Conservation (phyloP, 768 basidiomycete species). For the Suillus clintonianus region DNA sequence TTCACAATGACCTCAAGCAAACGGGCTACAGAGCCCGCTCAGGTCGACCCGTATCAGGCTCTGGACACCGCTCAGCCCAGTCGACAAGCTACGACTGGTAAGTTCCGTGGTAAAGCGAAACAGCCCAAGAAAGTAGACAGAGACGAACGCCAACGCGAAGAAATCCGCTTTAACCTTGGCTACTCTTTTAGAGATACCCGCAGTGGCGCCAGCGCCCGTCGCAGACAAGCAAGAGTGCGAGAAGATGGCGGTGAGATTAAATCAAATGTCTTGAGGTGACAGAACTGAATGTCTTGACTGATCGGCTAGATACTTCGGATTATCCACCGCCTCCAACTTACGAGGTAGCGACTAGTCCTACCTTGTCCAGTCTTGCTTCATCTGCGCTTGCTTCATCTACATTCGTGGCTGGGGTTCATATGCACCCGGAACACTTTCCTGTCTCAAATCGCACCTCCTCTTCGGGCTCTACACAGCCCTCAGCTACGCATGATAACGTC, state of each 20-base stretch:
- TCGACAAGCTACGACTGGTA: constrained; percentile 46
- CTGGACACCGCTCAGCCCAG: constrained; percentile 57
- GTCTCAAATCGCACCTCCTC: constrained; percentile 25
- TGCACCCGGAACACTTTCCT: constrained; percentile 28
- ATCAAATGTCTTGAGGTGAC: neutral
- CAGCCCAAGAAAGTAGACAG: constrained; percentile 47
- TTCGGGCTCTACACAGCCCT: constrained; percentile 28
- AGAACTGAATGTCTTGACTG: constrained; percentile 15
- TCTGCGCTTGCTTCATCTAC: constrained; percentile 5
- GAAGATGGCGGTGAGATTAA: constrained; percentile 32
- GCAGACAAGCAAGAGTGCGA: constrained; percentile 26
- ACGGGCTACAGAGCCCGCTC: constrained; percentile 30
- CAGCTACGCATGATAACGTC: constrained; percentile 8
- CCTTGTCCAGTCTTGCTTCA: constrained; percentile 42
- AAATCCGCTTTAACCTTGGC: constrained; percentile 35
- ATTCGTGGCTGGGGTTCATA: constrained; percentile 35
- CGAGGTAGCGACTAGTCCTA: constrained; percentile 58
- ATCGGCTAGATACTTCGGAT: constrained; percentile 42
- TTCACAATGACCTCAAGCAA: constrained; percentile 38
- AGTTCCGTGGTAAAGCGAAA: constrained; percentile 33
- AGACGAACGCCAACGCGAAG: constrained; percentile 46
- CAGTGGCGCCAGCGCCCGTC: constrained; percentile 22
- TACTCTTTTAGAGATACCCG: constrained; percentile 30
- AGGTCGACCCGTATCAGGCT: constrained; percentile 56
- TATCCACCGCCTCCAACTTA: constrained; percentile 79